These are phyloP conservation scores for Kodamaea fungicola DNA, from an alignment of 1,139 yeast genomes.

Conservation along the genomic window DNA sequence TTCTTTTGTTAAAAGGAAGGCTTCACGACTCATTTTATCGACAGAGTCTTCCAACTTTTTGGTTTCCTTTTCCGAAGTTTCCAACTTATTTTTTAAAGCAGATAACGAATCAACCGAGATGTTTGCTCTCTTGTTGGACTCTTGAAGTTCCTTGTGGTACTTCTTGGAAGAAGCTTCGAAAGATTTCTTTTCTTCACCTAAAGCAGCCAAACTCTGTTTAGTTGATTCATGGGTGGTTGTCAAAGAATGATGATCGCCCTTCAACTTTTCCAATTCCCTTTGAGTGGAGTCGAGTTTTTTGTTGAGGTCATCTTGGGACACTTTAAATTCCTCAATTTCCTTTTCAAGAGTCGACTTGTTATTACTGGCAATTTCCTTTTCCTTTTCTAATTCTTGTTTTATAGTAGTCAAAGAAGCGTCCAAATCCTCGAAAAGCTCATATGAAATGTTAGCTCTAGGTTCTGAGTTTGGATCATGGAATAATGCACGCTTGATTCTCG, in stretches of 20 bases:
- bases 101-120: constrained; percentile 20
- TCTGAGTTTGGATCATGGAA: constrained; percentile 72
- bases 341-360: constrained; percentile 20
- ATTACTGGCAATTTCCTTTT: constrained; percentile 22
- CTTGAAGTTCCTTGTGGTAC: constrained; percentile 29
- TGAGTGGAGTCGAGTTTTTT: constrained; percentile 31
- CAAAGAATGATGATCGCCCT: constrained; percentile 8
- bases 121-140: constrained; percentile 20
- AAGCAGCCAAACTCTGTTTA: constrained; percentile 9
- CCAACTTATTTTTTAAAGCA: constrained; percentile 25
- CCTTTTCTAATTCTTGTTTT: constrained; percentile 22
- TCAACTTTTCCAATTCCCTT: constrained; percentile 29
- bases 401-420: constrained; percentile 37
- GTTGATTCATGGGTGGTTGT: constrained; percentile 7
- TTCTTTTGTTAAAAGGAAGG: constrained; percentile 61
- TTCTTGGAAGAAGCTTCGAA: constrained; percentile 28
- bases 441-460: constrained; percentile 65
- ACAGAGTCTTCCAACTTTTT: constrained; percentile 81
- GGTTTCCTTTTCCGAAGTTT: constrained; percentile 42
- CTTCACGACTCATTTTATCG: constrained; percentile 84
- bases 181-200: constrained; percentile 9
- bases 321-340: constrained; percentile 27
- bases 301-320: constrained; percentile 24
- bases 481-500: constrained; percentile 66
- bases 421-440: constrained; percentile 66